A percentile compares a stretch with the other conserved stretches of the same genome.
Evolutionary conservation across 768 basidiomycete species (phyloP).

Genomic region (Boletus rufocinnamomeus): DNA sequence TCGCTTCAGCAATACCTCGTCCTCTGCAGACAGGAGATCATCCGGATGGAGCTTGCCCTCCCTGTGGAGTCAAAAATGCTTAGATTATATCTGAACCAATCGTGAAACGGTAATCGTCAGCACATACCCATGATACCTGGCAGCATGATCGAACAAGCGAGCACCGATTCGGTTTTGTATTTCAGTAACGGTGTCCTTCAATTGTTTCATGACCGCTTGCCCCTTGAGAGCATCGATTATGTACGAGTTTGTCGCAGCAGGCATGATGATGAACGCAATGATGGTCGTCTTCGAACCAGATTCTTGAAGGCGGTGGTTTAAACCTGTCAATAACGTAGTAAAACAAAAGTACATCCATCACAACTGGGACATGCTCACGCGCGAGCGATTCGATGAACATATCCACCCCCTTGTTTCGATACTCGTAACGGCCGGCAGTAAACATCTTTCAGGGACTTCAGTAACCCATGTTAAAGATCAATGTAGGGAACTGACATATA

Average conservation of each 20-base stretch:
- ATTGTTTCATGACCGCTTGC: conserved; percentile 96
- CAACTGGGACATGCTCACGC: conserved; percentile 47
- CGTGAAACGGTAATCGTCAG: not conserved
- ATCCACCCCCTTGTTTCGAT: conserved; percentile 98
- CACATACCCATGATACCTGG: conserved; percentile 84
- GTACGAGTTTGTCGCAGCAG: conserved; percentile 93
- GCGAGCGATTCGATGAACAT: conserved; percentile 99
- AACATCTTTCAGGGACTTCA: conserved; percentile 66
- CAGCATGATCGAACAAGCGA: conserved; percentile 91
- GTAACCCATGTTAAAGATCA: conserved; percentile 1
- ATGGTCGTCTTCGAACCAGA: conserved; percentile 76
- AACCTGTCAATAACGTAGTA: conserved; percentile 31
- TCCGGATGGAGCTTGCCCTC: conserved; percentile 78
- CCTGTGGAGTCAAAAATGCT: conserved; percentile 34
- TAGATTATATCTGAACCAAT: not conserved
- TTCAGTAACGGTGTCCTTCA: conserved; percentile 93
- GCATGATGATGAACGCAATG: conserved; percentile 99
- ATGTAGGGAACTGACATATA: conserved; percentile 58
- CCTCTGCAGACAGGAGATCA: conserved; percentile 83
- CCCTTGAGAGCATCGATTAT: conserved; percentile 97
- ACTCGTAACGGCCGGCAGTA: conserved; percentile 99
- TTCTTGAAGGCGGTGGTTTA: conserved; percentile 65
- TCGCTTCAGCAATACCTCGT: conserved; percentile 92
- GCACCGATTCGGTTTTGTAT: conserved; percentile 93
- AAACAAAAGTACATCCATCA: not conserved